Percentiles rank a stretch among this genome's conserved stretches.
Conservation (phyloP, 2,329 filamentous ascomycete genomes). For the Fusarium sterilihyphosum region DNA sequence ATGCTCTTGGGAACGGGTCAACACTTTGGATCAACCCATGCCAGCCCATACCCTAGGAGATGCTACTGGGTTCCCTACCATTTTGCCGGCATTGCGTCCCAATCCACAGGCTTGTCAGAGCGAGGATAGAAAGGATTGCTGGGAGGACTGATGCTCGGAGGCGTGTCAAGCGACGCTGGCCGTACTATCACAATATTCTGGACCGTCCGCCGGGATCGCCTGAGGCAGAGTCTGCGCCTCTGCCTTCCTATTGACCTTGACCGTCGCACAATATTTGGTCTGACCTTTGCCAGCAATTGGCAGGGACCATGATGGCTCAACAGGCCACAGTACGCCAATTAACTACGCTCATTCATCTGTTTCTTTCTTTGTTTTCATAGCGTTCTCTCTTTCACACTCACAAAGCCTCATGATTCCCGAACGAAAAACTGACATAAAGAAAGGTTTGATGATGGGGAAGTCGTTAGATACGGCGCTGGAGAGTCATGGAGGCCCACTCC, state of each 20-base stretch:
- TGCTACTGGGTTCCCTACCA: neutral
- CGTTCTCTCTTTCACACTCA: neutral
- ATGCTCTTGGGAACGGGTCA: neutral
- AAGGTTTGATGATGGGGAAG: conserved; percentile 70
- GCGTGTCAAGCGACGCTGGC: neutral
- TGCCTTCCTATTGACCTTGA: neutral
- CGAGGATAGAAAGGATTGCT: neutral
- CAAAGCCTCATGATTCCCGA: neutral
- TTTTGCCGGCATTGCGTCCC: neutral
- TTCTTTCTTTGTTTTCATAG: conserved; percentile 4
- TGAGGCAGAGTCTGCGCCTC: neutral
- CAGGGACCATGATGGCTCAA: neutral
- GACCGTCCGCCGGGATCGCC: neutral
- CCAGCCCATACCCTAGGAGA: neutral
- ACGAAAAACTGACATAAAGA: neutral
- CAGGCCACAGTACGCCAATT: neutral
- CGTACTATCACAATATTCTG: neutral
- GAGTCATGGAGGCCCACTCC: conserved; percentile 70
- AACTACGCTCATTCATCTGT: neutral
- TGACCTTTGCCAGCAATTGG: neutral
- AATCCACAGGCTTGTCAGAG: neutral
- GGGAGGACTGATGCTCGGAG: neutral
- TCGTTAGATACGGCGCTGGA: conserved; percentile 69
- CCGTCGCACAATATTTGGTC: neutral
- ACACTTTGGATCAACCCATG: neutral